phyloP scores from a whole-genome alignment of 441 rosid genomes.

The Dalechampia spathulata region DNA sequence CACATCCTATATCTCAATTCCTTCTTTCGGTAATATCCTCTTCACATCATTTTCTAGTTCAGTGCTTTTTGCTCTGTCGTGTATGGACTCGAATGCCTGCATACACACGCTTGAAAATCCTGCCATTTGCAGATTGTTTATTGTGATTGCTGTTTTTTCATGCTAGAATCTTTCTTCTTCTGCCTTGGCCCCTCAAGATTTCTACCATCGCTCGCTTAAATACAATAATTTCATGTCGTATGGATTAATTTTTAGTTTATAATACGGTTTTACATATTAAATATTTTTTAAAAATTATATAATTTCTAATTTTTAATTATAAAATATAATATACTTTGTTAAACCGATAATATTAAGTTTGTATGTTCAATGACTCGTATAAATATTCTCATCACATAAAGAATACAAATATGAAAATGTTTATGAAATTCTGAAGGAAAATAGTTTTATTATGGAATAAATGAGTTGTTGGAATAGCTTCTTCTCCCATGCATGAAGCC shows the following conservation, averaged over 20 bases:
- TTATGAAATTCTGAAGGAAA: too few relatives aligned
- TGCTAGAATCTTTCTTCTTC: slow-evolving; percentile 81
- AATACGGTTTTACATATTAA: too few relatives aligned
- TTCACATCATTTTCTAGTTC: slow-evolving; percentile 44
- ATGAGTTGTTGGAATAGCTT: slow-evolving; percentile 76
- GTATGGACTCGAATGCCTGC: slow-evolving; percentile 75
- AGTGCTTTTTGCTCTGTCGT: slow-evolving; percentile 52
- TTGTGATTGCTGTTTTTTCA: slow-evolving; percentile 68
- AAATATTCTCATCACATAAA: too few relatives aligned
- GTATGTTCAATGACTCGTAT: too few relatives aligned
- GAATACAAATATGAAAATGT: too few relatives aligned
- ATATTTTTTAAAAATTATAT: too few relatives aligned
- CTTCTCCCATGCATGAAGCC: slow-evolving; percentile 93
- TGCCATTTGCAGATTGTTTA: slow-evolving; percentile 78
- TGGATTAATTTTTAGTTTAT: too few relatives aligned
- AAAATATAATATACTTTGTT: too few relatives aligned
- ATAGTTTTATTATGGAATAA: too few relatives aligned
- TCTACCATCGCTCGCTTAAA: slow-evolving; percentile 68
- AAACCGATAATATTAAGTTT: too few relatives aligned
- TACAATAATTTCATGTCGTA: too few relatives aligned
- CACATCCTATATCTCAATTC: neutral
- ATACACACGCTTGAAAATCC: slow-evolving; percentile 92
- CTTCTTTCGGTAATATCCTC: slow-evolving; percentile 34
- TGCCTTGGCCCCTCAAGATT: slow-evolving; percentile 45
- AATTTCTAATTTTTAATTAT: too few relatives aligned